Evolutionary conservation across 140 eudicot genomes (phyloP).

Genomic region (Oenanthe javanica): DNA sequence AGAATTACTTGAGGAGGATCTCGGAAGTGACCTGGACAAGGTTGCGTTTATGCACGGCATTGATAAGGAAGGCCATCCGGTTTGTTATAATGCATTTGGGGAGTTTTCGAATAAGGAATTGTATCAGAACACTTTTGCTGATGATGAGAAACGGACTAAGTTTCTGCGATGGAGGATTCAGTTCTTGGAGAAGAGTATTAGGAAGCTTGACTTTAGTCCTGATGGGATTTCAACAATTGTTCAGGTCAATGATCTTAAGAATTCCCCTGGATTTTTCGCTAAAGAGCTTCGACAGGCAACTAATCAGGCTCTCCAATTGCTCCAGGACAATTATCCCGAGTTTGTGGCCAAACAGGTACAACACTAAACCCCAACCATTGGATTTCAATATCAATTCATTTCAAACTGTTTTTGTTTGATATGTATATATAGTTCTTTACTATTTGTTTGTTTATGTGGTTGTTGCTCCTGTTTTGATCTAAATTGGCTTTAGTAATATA

Average conservation of each 20-base stretch:
- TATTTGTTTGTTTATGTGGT: too few relatives aligned
- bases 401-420: too few relatives aligned
- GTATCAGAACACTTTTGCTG: constrained; percentile 57
- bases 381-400: too few relatives aligned
- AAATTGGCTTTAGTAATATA: too few relatives aligned
- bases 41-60: constrained; percentile 73
- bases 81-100: constrained; percentile 81
- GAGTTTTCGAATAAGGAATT: constrained; percentile 80
- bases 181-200: constrained; percentile 66
- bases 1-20: constrained; percentile 44
- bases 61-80: constrained; percentile 91
- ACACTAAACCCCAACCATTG: not conserved
- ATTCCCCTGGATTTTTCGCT: constrained; percentile 75
- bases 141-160: constrained; percentile 64
- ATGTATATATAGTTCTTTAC: too few relatives aligned
- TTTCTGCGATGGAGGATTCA: constrained; percentile 72
- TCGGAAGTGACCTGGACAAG: constrained; percentile 59
- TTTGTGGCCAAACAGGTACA: constrained; percentile 92
- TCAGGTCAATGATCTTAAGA: constrained; percentile 77
- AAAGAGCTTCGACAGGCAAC: constrained; percentile 72
- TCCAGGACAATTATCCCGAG: constrained; percentile 93
- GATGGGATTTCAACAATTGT: constrained; percentile 67
- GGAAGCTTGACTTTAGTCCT: constrained; percentile 79
- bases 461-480: too few relatives aligned
- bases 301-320: constrained; percentile 72